Conservation (phyloP, 2,329 filamentous ascomycete species). For the Parastagonospora avenae region DNA sequence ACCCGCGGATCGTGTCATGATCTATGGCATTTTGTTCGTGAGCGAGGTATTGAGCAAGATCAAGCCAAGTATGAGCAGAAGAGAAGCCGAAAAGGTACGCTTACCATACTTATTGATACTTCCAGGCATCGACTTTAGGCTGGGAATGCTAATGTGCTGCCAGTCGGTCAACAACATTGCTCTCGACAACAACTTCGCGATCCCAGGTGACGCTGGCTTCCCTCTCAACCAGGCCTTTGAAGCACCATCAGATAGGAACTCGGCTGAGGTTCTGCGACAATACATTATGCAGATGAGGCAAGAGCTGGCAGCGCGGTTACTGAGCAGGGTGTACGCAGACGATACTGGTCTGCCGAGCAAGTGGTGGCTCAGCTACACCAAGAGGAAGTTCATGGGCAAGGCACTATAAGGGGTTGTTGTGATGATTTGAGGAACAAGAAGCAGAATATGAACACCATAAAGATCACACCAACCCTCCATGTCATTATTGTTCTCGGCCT, state of each 20-base stretch:
- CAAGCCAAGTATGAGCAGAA: slow-evolving; percentile 70
- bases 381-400: slow-evolving; percentile 99
- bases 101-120: background rate
- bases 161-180: slow-evolving; percentile 86
- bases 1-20: slow-evolving; percentile 87
- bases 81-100: slow-evolving; percentile 68
- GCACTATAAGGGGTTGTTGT: slow-evolving; percentile 33
- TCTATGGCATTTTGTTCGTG: slow-evolving; percentile 95
- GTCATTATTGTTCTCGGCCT: too few relatives aligned
- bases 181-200: slow-evolving; percentile 90
- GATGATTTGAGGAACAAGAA: too few relatives aligned
- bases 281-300: slow-evolving; percentile 93
- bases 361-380: slow-evolving; percentile 98
- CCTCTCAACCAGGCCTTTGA: slow-evolving; percentile 98
- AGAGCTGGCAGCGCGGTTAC: slow-evolving; percentile 80
- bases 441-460: too few relatives aligned
- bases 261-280: slow-evolving; percentile 85
- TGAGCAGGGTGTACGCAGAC: slow-evolving; percentile 86
- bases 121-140: too few relatives aligned
- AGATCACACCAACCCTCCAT: background rate
- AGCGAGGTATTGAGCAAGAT: slow-evolving; percentile 90
- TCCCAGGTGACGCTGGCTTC: slow-evolving; percentile 91
- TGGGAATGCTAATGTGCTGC: slow-evolving; percentile 1
- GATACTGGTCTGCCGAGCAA: slow-evolving; percentile 67
- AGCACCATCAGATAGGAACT: slow-evolving; percentile 81